These are phyloP conservation scores for Akanthomyces uredinophilus DNA, from an alignment of 2,329 filamentous ascomycete species.

Conservation along the genomic window DNA sequence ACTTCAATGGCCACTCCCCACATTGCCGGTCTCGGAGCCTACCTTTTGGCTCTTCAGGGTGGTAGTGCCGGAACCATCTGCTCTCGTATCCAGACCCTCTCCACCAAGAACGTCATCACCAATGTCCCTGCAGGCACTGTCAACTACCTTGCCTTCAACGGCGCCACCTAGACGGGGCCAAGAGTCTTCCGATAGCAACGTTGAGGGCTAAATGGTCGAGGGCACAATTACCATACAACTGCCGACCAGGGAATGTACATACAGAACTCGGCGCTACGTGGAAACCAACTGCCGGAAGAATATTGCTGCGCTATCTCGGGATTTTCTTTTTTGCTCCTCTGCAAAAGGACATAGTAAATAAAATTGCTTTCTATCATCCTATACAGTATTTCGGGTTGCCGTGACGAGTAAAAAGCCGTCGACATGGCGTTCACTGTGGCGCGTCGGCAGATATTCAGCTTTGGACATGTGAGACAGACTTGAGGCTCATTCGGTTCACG, in stretches of 20 bases:
- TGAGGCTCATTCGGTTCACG: neutral
- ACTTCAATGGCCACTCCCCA: constrained; percentile 58
- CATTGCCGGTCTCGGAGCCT: constrained; percentile 57
- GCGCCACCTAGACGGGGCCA: constrained; percentile 5
- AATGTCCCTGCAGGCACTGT: constrained; percentile 29
- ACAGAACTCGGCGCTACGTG: neutral
- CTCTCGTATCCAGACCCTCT: constrained; percentile 35
- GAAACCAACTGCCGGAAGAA: neutral
- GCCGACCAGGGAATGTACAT: neutral
- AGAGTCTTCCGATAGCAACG: neutral
- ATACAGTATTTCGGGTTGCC: neutral
- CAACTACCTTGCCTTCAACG: constrained; percentile 33
- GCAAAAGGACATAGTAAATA: neutral
- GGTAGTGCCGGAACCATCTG: constrained; percentile 32
- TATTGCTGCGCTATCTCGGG: neutral
- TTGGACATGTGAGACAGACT: neutral
- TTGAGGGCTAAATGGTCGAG: neutral
- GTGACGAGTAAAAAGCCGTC: neutral
- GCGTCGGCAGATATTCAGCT: neutral
- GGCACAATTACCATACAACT: neutral
- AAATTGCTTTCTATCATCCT: neutral
- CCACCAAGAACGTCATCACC: constrained; percentile 34
- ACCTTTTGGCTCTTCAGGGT: constrained; percentile 49
- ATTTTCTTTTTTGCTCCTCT: neutral
- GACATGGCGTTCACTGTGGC: neutral